Percentiles rank a stretch among this genome's conserved stretches.
Conservation (phyloP, 75 land plant species). For the Cryptomeria japonica region DNA sequence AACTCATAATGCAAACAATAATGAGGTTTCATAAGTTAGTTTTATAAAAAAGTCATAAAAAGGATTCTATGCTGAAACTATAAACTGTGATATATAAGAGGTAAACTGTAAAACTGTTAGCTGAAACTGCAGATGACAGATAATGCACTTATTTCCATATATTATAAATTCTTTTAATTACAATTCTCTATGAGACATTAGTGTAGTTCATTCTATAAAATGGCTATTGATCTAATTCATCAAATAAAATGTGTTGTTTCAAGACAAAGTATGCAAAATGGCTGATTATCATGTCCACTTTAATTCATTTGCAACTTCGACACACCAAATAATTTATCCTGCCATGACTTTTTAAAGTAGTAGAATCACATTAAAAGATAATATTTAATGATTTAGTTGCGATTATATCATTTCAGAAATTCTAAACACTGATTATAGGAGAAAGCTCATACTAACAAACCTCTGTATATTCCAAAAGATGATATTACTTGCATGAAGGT, state of each 20-base stretch:
- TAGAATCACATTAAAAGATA: background rate
- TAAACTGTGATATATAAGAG: background rate
- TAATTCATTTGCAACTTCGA: background rate
- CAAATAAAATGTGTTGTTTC: background rate
- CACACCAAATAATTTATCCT: background rate
- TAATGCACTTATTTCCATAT: background rate
- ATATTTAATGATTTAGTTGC: background rate
- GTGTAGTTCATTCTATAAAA: background rate
- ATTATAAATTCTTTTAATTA: background rate
- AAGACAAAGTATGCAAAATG: background rate
- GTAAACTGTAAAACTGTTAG: too few relatives aligned
- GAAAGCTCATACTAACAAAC: conserved; percentile 20
- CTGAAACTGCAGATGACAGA: background rate
- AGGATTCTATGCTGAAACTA: background rate
- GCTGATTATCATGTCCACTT: background rate
- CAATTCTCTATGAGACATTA: background rate
- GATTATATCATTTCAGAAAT: conserved; percentile 1
- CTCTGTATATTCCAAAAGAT: conserved; percentile 51
- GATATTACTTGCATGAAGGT: conserved; percentile 38
- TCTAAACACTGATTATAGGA: background rate
- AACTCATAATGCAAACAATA: background rate
- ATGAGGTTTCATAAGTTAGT: background rate
- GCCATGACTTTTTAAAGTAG: background rate
- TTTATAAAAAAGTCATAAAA: background rate
- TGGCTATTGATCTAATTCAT: background rate